Conservation (phyloP, 2,329 filamentous ascomycete genomes). For the Colletotrichum truncatum region DNA sequence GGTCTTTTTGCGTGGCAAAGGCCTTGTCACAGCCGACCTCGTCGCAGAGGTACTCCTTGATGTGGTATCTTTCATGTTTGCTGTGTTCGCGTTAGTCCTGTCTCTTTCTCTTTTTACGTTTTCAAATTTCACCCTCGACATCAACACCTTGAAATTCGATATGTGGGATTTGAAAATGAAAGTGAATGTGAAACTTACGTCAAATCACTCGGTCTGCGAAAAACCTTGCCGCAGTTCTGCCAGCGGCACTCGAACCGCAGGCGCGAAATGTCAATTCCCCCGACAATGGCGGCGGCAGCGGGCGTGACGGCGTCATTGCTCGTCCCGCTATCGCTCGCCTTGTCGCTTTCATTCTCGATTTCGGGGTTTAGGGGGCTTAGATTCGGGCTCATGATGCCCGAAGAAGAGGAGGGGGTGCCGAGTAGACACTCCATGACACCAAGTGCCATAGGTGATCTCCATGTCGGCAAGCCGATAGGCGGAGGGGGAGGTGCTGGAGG, state of each 20-base stretch:
- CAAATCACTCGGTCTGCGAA: constrained; percentile 30
- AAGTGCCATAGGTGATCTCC: constrained; percentile 32
- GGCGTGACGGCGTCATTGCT: constrained; percentile 3
- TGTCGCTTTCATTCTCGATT: constrained; percentile 27
- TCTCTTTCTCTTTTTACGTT: too few species aligned
- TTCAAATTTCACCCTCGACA: too few species aligned
- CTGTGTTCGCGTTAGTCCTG: constrained; percentile 18
- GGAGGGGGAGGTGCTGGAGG: constrained; percentile 7
- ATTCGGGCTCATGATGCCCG: constrained; percentile 30
- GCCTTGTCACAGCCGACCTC: constrained; percentile 31
- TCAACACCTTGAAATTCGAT: too few species aligned
- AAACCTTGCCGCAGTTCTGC: constrained; percentile 27
- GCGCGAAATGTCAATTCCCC: constrained; percentile 20
- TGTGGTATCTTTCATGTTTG: constrained; percentile 36
- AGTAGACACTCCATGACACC: constrained; percentile 33
- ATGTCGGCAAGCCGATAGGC: constrained; percentile 16
- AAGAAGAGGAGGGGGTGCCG: constrained; percentile 32
- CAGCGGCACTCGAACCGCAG: constrained; percentile 28
- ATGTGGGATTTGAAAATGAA: neutral
- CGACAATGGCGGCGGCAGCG: neutral
- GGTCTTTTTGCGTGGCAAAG: constrained; percentile 38
- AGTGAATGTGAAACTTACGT: constrained; percentile 24
- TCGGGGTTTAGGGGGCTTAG: constrained; percentile 27
- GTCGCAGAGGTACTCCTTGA: constrained; percentile 34
- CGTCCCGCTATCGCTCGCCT: constrained; percentile 22